phyloP scores from a whole-genome alignment of 75 land plant genomes.

The Chamaecyparis obtusa region DNA sequence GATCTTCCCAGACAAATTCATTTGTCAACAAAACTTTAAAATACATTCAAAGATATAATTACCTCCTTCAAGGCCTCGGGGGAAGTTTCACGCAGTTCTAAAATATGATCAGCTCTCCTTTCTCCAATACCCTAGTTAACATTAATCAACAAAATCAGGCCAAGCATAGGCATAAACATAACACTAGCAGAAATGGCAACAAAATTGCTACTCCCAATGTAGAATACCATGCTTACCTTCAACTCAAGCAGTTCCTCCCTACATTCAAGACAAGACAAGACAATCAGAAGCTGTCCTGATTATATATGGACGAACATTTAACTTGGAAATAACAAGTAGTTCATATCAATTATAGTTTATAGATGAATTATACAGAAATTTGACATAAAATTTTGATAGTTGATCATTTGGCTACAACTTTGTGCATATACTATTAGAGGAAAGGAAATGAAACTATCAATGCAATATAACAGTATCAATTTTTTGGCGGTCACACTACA shows the following conservation, averaged over 20 bases:
- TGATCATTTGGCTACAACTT: neutral
- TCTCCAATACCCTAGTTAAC: conserved; percentile 78
- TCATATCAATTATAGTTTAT: neutral
- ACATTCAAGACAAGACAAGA: conserved; percentile 12
- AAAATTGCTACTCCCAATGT: conserved; percentile 2
- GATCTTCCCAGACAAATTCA: neutral
- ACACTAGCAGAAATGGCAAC: neutral
- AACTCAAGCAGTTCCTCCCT: conserved; percentile 63
- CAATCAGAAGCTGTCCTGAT: neutral
- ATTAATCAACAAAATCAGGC: neutral
- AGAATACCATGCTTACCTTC: conserved; percentile 32
- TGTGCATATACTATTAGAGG: neutral
- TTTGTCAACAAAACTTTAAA: neutral
- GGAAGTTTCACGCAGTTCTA: conserved; percentile 48
- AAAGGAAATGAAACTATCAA: neutral
- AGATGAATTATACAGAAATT: neutral
- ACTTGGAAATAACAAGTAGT: neutral
- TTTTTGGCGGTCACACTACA: neutral
- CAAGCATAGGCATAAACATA: neutral
- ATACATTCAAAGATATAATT: conserved; percentile 9
- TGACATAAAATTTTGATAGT: neutral
- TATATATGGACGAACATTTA: neutral
- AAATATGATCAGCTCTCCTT: conserved; percentile 65
- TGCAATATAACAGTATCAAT: neutral
- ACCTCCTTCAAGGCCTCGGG: conserved; percentile 79